Base-by-base conservation (phyloP, 257 asterid species). In the Salvia hispanica region DNA sequence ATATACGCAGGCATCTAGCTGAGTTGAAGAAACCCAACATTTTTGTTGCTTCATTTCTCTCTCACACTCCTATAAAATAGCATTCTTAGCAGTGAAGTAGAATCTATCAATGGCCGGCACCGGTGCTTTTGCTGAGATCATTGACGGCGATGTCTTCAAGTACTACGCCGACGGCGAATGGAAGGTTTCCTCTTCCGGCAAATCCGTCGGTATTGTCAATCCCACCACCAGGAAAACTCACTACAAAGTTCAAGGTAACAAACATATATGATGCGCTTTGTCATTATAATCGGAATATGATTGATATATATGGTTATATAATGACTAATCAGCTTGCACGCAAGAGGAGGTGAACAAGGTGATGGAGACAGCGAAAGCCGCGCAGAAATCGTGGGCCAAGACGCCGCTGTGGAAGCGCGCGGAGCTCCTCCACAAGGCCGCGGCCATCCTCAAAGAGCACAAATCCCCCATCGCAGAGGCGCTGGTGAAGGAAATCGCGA, bases 321-420 rank as follows among this genome's bases (percentile, higher is more conserved):
- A 25, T 25, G 31, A 25, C 31, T 25, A 2, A 25, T 25, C 79
- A 92, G 97, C 97, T 59, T 93, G 99, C 57, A 84, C 95, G 25
- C 99, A 93, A 69, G 95, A 88, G 73, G 99, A 93, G 88, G 99
- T 90, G 62, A 90, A 93, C 78, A 90, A 86, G 79, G 95, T 64
- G 11, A 90, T 93, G 92, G 96, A 93, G 81, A 45, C 47, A 0
- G 79, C 61, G 8, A 55, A 55, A 31, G 13, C 33, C 8, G 61
- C 61, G 7, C 61, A 93, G 42, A 88, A 88, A 55, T 80, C 76
- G 73, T 93, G 99, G 99, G 96, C 95, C 14, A 88, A 77, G 73
- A 93, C 96, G 6, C 96, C 99, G 0, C 85, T 93, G 0, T 93
- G 99, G 99, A 93, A 86, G 75, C 87, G 99, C 3, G 99, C 99